Evolutionary conservation across 2,329 filamentous ascomycete species (phyloP).

Genomic region (Lasiodiplodia citricola): DNA sequence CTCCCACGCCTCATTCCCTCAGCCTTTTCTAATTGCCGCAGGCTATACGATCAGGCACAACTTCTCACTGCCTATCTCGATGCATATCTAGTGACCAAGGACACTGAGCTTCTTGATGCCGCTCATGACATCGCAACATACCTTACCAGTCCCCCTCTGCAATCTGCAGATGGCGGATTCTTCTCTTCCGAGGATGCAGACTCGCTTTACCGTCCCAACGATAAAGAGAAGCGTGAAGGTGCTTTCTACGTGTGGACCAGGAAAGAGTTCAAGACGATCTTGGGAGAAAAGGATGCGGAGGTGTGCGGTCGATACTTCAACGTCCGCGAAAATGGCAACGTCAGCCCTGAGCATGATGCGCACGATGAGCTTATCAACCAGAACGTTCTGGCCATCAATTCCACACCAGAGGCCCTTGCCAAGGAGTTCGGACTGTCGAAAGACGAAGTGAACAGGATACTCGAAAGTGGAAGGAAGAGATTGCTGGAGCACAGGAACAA

Average conservation of each 20-base stretch:
- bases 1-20: background rate
- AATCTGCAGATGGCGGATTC: slow-evolving; percentile 74
- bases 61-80: slow-evolving; percentile 84
- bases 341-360: slow-evolving; percentile 79
- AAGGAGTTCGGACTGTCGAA: slow-evolving; percentile 75
- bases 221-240: slow-evolving; percentile 84
- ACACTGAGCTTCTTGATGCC: slow-evolving; percentile 75
- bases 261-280: slow-evolving; percentile 79
- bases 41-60: slow-evolving; percentile 86
- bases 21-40: slow-evolving; percentile 25
- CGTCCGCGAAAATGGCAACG: slow-evolving; percentile 82
- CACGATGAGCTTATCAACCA: slow-evolving; percentile 95
- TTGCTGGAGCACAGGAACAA: slow-evolving; percentile 73
- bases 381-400: slow-evolving; percentile 80
- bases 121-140: slow-evolving; percentile 88
- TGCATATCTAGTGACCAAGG: slow-evolving; percentile 73
- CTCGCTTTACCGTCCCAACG: slow-evolving; percentile 74
- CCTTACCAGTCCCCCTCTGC: slow-evolving; percentile 73
- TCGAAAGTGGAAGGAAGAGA: slow-evolving; percentile 70
- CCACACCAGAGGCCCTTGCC: slow-evolving; percentile 71
- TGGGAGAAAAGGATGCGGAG: slow-evolving; percentile 71
- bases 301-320: slow-evolving; percentile 86
- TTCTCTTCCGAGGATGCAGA: slow-evolving; percentile 90
- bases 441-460: slow-evolving; percentile 69
- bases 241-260: slow-evolving; percentile 95